Evolutionary conservation across 225 moss, liverwort and hornwort species (phyloP), one percentile per base, ranked within the genome.

Genomic region (Polytrichum formosum): DNA sequence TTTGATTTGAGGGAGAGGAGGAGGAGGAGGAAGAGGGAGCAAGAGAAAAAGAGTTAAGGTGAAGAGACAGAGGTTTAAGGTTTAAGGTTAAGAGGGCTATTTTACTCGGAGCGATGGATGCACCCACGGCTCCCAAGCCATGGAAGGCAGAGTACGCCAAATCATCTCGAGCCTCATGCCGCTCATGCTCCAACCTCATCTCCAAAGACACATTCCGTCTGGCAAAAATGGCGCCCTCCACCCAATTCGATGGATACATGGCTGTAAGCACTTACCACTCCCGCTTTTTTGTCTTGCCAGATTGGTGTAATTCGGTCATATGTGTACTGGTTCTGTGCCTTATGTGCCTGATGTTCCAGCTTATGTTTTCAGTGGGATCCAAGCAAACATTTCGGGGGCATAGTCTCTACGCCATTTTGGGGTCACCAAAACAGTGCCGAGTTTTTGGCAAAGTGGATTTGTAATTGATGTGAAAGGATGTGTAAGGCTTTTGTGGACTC

Each of bases 131-230:
- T 33, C 88, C 82, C 67, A 96, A 96, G 74, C 90, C 90, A 62
- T 96, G 96, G 96, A 96, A 86, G 72, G 91, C 78, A 71, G 96
- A 96, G 72, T 96, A 96, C 62, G 93, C 96, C 7, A 96, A 96
- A 67, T 96, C 96, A 63, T 72, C 81, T 6, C 86, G 96, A 22
- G 83, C 96, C 0, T 55, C 84, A 6, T 96, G 96, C 69, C 91
- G 88, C 79, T 25, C 85, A n/a, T 96, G 96, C 81, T 78, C 72
- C 61, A 87, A 86, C 59, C 61, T 79, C 61, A 96, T 96, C 26
- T 54, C 71, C 35, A 93, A 93, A 73, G 93, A 96, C 28, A 69
- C 74, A 18, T 84, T 93, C 46, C 96, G 96, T 6, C 83, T 96
- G 28, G 96, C 91, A 18, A 93, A 76, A 81, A 88, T 93, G 79